Evolutionary conservation across 768 basidiomycete genomes (phyloP).

Genomic region (Royoungia palumana): DNA sequence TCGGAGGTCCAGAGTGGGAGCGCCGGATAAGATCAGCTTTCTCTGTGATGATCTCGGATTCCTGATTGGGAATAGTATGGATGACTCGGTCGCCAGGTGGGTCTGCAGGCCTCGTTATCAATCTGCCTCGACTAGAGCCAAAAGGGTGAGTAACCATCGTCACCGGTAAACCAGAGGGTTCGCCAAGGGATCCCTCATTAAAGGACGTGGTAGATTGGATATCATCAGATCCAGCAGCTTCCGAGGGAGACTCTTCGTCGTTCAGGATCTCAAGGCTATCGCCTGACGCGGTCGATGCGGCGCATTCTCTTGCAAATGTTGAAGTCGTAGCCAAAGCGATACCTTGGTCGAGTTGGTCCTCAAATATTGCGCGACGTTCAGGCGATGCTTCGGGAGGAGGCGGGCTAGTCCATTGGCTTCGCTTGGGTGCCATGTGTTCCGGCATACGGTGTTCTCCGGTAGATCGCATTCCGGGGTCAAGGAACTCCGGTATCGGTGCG

Average conservation of each 20-base stretch:
- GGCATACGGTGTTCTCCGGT: slow-evolving; percentile 38
- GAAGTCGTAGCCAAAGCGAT: slow-evolving; percentile 68
- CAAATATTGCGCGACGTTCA: slow-evolving; percentile 63
- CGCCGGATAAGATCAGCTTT: slow-evolving; percentile 41
- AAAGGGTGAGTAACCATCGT: slow-evolving; percentile 7
- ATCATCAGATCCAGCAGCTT: slow-evolving; percentile 63
- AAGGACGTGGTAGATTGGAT: slow-evolving; percentile 65
- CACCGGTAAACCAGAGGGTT: slow-evolving; percentile 11
- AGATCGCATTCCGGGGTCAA: slow-evolving; percentile 39
- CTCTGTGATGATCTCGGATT: slow-evolving; percentile 23
- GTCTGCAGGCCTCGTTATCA: slow-evolving; percentile 14
- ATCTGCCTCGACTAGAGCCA: slow-evolving; percentile 25
- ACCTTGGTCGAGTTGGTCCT: slow-evolving; percentile 61
- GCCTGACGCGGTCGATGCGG: slow-evolving; percentile 51
- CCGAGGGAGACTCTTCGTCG: slow-evolving; percentile 62
- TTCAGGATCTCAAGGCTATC: slow-evolving; percentile 59
- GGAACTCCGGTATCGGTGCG: slow-evolving; percentile 50
- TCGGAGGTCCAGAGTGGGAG: slow-evolving; percentile 42
- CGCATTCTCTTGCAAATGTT: slow-evolving; percentile 54
- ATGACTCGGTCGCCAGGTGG: slow-evolving; percentile 2
- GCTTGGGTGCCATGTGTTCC: slow-evolving; percentile 78
- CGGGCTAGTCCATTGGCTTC: slow-evolving; percentile 82
- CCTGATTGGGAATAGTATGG: slow-evolving; percentile 3
- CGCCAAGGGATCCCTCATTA: slow-evolving; percentile 45
- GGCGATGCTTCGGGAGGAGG: slow-evolving; percentile 74